Evolutionary conservation across 768 basidiomycete species (phyloP), one percentile per base, ranked within the genome.

Genomic region (Mycena rosella): DNA sequence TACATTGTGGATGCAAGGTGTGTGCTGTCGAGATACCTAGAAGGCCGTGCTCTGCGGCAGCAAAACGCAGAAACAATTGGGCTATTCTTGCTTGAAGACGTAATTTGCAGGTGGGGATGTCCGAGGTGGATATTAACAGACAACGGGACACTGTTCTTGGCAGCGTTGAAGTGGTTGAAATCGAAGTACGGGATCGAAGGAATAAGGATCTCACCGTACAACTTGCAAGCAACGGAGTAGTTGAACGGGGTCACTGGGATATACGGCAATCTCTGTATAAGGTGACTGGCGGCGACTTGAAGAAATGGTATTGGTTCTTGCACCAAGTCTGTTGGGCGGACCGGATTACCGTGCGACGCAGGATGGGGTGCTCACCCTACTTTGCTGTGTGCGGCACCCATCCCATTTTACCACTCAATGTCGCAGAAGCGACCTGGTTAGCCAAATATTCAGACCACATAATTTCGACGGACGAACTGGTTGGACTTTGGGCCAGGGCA

Each of bases 141-240:
- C 65, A 83, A 83, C 54, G 78, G 81, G 0, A 68, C 76, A 0
- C 75, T 74, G 0, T 79, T 78, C 20, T 30, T 80, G 1, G 63
- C 72, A 0, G 81, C 76, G 3, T n/a, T 71, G 8, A 61, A 74
- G 5, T 66, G 45, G 49, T 53, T 77, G 0, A 60, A 62, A 2
- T 62, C 72, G 20, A 67, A 68, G 14, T 79, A 79, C 18, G 60
- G 79, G 2, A 83, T 86, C 26, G 56, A 65, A 0, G 81, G 84
- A 36, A 84, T 86, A 11, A 60, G 34, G 7, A 36, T 36, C 34
- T 36, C 34, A 36, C 34, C 34, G 7, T 86, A 85, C 70, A 84
- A 85, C 64, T 84, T 79, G 0, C 75, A 72, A 6, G 80, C 82
- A 85, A 86, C 18, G 77, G 84, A 0, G 61, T 79, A 0, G 73